Conservation (phyloP, 345 rosid genomes). For the Camelina neglecta region DNA sequence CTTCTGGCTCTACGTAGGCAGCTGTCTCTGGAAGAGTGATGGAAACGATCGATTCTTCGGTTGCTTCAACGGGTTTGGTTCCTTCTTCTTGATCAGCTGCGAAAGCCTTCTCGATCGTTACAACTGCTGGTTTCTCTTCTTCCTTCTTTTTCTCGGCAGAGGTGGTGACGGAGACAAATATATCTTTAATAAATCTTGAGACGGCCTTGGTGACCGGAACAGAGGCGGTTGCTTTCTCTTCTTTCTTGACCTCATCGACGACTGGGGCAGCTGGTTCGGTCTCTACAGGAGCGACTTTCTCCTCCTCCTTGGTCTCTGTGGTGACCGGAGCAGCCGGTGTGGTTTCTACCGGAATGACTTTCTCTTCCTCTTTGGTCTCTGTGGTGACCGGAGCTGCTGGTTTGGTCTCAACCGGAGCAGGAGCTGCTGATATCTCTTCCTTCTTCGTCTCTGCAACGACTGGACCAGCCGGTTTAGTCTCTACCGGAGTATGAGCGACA, state of each 20-base stretch:
- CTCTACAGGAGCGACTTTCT: not conserved
- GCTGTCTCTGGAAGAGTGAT: slow-evolving; percentile 44
- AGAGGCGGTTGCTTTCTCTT: slow-evolving; percentile 5
- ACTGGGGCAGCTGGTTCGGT: slow-evolving; percentile 20
- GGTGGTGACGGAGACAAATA: slow-evolving; percentile 5
- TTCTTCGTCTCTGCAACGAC: not conserved
- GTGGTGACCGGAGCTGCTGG: slow-evolving; percentile 22
- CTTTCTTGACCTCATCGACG: slow-evolving; percentile 14
- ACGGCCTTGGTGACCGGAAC: not conserved
- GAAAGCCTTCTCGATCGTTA: slow-evolving; percentile 46
- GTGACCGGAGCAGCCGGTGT: slow-evolving; percentile 22
- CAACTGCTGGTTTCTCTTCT: slow-evolving; percentile 32
- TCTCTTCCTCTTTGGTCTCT: slow-evolving; percentile 35
- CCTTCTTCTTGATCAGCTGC: slow-evolving; percentile 45
- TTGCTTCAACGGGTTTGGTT: slow-evolving; percentile 43
- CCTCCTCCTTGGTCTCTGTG: slow-evolving; percentile 26
- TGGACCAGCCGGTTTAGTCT: not conserved
- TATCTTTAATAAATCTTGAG: not conserved
- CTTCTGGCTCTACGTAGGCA: slow-evolving; percentile 41
- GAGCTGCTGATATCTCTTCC: not conserved
- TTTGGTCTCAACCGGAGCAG: slow-evolving; percentile 22
- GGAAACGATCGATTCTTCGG: slow-evolving; percentile 42
- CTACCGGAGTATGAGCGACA: not conserved
- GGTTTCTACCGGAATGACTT: slow-evolving; percentile 10
- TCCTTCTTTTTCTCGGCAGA: slow-evolving; percentile 24